Evolutionary conservation across 2,329 filamentous ascomycete species (phyloP).

Genomic region (Cladosporium sp.): DNA sequence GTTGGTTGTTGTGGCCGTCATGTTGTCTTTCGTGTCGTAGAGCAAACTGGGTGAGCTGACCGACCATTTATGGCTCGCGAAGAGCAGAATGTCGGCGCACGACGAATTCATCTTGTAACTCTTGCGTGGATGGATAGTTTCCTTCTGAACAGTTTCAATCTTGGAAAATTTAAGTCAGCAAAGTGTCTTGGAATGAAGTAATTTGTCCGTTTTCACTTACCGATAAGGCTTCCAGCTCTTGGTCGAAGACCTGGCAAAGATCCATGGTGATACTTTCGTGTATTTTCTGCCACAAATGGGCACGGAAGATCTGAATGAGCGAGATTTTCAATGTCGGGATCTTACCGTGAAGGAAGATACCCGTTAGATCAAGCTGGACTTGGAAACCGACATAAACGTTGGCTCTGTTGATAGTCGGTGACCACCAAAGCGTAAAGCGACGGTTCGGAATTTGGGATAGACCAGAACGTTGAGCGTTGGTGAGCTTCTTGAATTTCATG

Average conservation of each 20-base stretch:
- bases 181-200: too few species aligned
- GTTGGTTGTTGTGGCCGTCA: slow-evolving; percentile 90
- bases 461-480: slow-evolving; percentile 94
- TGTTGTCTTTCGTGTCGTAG: slow-evolving; percentile 93
- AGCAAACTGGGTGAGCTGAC: slow-evolving; percentile 89
- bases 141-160: slow-evolving; percentile 63
- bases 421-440: slow-evolving; percentile 98
- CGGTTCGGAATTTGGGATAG: slow-evolving; percentile 97
- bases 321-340: slow-evolving; percentile 98
- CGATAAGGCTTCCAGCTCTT: slow-evolving; percentile 85
- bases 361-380: slow-evolving; percentile 93
- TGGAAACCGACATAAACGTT: slow-evolving; percentile 99
- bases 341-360: slow-evolving; percentile 98
- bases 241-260: slow-evolving; percentile 95
- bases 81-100: slow-evolving; percentile 93
- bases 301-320: slow-evolving; percentile 97
- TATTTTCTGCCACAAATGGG: slow-evolving; percentile 99
- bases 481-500: slow-evolving; percentile 99
- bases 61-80: slow-evolving; percentile 98
- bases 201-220: too few species aligned
- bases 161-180: too few species aligned
- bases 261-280: slow-evolving; percentile 99
- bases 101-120: slow-evolving; percentile 99
- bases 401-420: slow-evolving; percentile 56
- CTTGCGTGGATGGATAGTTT: slow-evolving; percentile 97